Evolutionary conservation across 805 yeast genomes (phyloP).

Genomic region (Metschnikowia koreensis): DNA sequence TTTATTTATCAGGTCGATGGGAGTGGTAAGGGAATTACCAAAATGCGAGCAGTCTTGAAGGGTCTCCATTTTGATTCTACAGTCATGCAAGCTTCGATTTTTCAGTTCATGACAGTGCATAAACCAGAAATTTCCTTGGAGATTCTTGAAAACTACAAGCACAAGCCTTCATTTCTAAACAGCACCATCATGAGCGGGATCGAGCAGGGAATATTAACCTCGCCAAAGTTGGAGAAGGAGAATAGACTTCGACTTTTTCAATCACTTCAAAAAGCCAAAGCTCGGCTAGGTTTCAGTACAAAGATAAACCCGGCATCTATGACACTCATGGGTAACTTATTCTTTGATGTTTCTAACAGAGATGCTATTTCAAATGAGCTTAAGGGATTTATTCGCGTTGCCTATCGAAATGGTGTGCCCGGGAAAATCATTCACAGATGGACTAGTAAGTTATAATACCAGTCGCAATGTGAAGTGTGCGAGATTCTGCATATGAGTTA

Average conservation of each 20-base stretch:
- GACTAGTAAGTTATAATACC: background rate
- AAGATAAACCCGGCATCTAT: slow-evolving; percentile 11
- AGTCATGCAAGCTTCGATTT: slow-evolving; percentile 19
- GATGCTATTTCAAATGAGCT: slow-evolving; percentile 14
- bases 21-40: slow-evolving; percentile 16
- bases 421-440: slow-evolving; percentile 3
- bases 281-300: slow-evolving; percentile 20
- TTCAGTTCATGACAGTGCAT: slow-evolving; percentile 25
- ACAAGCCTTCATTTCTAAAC: slow-evolving; percentile 21
- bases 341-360: slow-evolving; percentile 12
- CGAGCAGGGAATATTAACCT: slow-evolving; percentile 29
- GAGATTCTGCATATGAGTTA: too few species aligned
- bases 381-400: slow-evolving; percentile 13
- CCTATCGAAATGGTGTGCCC: slow-evolving; percentile 10
- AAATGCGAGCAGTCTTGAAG: slow-evolving; percentile 22
- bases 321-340: slow-evolving; percentile 13
- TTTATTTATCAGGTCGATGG: slow-evolving; percentile 16
- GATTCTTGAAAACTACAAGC: slow-evolving; percentile 23
- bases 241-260: slow-evolving; percentile 21
- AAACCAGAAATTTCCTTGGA: slow-evolving; percentile 27
- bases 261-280: slow-evolving; percentile 18
- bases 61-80: slow-evolving; percentile 16
- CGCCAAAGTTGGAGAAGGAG: slow-evolving; percentile 15
- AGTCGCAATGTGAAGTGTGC: background rate
- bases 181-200: slow-evolving; percentile 21